These are phyloP conservation scores for Exserohilum rostratum DNA, from an alignment of 2,329 filamentous ascomycete genomes.

Conservation along the genomic window DNA sequence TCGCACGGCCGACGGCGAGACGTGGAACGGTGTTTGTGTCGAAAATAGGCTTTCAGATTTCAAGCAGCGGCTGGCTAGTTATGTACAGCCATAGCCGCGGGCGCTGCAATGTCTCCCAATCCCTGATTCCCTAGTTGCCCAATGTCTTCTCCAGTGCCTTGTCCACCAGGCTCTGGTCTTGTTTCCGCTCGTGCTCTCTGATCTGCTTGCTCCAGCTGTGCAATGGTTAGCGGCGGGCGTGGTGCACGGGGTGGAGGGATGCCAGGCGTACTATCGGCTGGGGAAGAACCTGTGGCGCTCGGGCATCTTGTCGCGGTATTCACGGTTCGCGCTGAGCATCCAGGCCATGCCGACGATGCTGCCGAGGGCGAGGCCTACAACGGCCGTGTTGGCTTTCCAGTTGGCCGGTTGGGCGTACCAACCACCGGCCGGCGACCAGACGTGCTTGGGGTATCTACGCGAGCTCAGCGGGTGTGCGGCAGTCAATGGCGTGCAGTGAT, in stretches of 20 bases:
- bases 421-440: slow-evolving; percentile 97
- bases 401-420: slow-evolving; percentile 96
- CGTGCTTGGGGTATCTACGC: slow-evolving; percentile 90
- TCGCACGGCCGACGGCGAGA: slow-evolving; percentile 44
- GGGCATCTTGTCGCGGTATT: slow-evolving; percentile 76
- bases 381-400: slow-evolving; percentile 90
- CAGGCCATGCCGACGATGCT: slow-evolving; percentile 72
- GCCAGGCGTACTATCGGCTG: slow-evolving; percentile 74
- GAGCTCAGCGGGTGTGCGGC: slow-evolving; percentile 18
- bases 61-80: slow-evolving; percentile 46
- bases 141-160: slow-evolving; percentile 19
- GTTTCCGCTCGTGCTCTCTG: slow-evolving; percentile 68
- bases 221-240: slow-evolving; percentile 32
- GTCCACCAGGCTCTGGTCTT: slow-evolving; percentile 37
- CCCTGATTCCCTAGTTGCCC: slow-evolving; percentile 11
- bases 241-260: slow-evolving; percentile 2
- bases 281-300: slow-evolving; percentile 79
- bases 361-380: slow-evolving; percentile 71
- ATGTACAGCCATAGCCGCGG: slow-evolving; percentile 46
- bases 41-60: slow-evolving; percentile 52
- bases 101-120: slow-evolving; percentile 8
- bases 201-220: slow-evolving; percentile 74
- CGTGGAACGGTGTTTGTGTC: slow-evolving; percentile 57
- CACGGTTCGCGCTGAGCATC: slow-evolving; percentile 75
- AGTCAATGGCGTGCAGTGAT: slow-evolving; percentile 1